Percentiles rank a stretch among this genome's conserved stretches.
These are phyloP conservation scores for Penicillium egyptiacum DNA, from an alignment of 495 filamentous ascomycete genomes.

Conservation along the genomic window DNA sequence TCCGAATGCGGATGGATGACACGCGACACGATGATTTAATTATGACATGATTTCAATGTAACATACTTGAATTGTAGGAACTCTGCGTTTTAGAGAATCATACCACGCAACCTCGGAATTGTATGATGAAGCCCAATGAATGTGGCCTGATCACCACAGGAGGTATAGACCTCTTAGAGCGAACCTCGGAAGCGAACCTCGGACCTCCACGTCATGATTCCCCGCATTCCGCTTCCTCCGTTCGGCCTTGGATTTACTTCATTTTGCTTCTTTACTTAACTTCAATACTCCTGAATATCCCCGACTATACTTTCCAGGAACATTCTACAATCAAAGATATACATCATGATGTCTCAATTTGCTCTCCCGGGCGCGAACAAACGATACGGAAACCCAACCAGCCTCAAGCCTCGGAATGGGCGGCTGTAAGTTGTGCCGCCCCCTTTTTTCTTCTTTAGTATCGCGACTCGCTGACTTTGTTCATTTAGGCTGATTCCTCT, in stretches of 20 bases:
- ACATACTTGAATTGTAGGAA: too few relatives aligned
- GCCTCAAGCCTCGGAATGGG: conserved; percentile 21
- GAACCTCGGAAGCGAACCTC: background rate
- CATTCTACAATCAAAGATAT: background rate
- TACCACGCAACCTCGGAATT: background rate
- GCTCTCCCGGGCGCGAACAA: conserved; percentile 26
- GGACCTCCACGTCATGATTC: conserved; percentile 28
- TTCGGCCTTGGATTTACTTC: conserved; percentile 10
- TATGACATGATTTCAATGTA: background rate
- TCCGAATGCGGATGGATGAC: background rate
- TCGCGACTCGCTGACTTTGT: background rate
- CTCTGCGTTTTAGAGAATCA: background rate
- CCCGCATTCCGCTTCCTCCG: conserved; percentile 23
- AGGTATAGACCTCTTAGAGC: background rate
- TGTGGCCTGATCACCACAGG: conserved; percentile 16
- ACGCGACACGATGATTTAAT: conserved; percentile 6
- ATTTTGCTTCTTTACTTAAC: background rate
- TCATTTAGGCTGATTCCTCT: conserved; percentile 33
- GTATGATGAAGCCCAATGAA: background rate
- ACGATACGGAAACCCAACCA: conserved; percentile 15
- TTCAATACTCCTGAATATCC: background rate
- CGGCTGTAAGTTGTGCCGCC: conserved; percentile 21
- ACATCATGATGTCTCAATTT: conserved; percentile 26
- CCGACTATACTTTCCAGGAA: background rate
- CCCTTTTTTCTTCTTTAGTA: background rate